phyloP scores from a whole-genome alignment of 306 rosid genomes.

The Pueraria montana region DNA sequence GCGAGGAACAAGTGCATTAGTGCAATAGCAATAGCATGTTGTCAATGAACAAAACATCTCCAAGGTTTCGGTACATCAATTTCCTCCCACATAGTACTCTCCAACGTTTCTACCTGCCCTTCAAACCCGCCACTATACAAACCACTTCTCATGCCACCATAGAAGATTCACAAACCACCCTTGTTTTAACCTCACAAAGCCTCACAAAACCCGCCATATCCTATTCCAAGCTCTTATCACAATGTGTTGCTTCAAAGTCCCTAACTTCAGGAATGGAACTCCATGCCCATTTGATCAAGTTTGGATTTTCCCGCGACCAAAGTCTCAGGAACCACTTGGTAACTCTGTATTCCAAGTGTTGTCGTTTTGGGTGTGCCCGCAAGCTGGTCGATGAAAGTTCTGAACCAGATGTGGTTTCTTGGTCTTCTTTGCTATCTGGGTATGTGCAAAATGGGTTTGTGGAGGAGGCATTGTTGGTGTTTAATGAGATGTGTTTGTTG shows the following conservation, averaged over 20 bases:
- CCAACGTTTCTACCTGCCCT: slow-evolving; percentile 8
- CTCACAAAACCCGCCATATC: slow-evolving; percentile 42
- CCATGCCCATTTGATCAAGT: slow-evolving; percentile 75
- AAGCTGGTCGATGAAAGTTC: slow-evolving; percentile 69
- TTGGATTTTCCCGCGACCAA: slow-evolving; percentile 61
- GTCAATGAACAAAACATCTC: slow-evolving; percentile 23
- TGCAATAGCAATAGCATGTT: slow-evolving; percentile 2
- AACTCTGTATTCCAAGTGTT: slow-evolving; percentile 60
- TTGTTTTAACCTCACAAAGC: slow-evolving; percentile 22
- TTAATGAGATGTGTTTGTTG: slow-evolving; percentile 65
- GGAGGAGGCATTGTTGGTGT: slow-evolving; percentile 68
- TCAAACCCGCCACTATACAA: neutral
- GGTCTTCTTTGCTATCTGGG: slow-evolving; percentile 92
- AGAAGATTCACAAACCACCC: slow-evolving; percentile 19
- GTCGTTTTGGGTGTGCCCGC: slow-evolving; percentile 65
- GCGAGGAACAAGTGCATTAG: neutral
- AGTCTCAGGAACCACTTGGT: slow-evolving; percentile 62
- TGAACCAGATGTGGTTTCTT: slow-evolving; percentile 73
- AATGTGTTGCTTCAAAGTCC: slow-evolving; percentile 67
- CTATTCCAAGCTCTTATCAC: slow-evolving; percentile 62
- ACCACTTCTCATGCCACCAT: neutral
- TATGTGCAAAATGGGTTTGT: slow-evolving; percentile 73
- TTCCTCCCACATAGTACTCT: neutral
- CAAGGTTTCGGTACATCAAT: neutral
- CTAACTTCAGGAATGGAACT: slow-evolving; percentile 64